These are phyloP conservation scores for Naegleria fowleri DNA, from an alignment of 208 protist species.

Conservation along the genomic window DNA sequence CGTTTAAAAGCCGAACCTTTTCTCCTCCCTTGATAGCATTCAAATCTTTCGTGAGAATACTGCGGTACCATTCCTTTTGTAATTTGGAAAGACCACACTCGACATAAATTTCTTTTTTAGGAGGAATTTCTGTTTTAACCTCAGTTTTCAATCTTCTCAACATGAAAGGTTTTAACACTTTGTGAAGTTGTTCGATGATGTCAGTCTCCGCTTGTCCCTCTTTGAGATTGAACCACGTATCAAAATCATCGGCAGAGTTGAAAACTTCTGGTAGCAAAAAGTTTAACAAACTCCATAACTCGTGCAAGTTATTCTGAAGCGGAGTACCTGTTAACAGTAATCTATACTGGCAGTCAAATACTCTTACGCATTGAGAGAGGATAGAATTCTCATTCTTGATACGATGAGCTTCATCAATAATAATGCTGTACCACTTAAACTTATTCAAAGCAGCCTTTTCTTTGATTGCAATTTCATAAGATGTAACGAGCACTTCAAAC, in stretches of 20 bases:
- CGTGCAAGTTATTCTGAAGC: constrained; percentile 89
- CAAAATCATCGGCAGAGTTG: constrained; percentile 66
- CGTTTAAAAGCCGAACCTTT: constrained; percentile 59
- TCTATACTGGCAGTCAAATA: constrained; percentile 43
- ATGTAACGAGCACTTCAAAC: constrained; percentile 89
- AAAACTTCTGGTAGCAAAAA: constrained; percentile 83
- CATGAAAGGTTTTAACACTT: constrained; percentile 83
- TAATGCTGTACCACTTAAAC: constrained; percentile 87
- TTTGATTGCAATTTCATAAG: constrained; percentile 89
- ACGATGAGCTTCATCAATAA: constrained; percentile 97
- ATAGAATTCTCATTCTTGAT: constrained; percentile 27
- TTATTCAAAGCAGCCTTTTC: constrained; percentile 79
- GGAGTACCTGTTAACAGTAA: constrained; percentile 62
- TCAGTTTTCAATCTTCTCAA: constrained; percentile 91
- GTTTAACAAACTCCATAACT: constrained; percentile 88
- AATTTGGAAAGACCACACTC: constrained; percentile 79
- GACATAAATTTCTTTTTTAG: constrained; percentile 95
- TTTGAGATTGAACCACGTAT: constrained; percentile 55
- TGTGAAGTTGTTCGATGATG: constrained; percentile 53
- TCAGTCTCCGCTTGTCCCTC: constrained; percentile 21
- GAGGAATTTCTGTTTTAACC: constrained; percentile 88
- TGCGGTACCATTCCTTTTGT: constrained; percentile 88
- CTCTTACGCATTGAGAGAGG: constrained; percentile 34
- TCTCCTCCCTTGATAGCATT: constrained; percentile 64
- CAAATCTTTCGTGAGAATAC: constrained; percentile 86